Evolutionary conservation across 192 early-diverging fungal genomes (phyloP).

Genomic region (Pilaira anomala): DNA sequence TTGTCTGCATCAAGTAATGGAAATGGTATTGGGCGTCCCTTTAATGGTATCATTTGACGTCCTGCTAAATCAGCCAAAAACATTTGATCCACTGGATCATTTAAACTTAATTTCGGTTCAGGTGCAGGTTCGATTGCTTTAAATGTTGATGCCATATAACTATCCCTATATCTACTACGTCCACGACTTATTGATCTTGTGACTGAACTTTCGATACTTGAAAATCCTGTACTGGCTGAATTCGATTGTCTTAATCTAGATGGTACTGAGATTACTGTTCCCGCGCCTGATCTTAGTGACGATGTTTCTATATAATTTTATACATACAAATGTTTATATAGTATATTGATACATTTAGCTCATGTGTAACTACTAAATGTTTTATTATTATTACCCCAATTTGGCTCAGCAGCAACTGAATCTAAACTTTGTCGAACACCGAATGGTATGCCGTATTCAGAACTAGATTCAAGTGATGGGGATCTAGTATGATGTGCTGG

Average conservation of each 20-base stretch:
- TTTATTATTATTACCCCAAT: conserved; percentile 10
- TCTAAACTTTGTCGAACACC: conserved; percentile 11
- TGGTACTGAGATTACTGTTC: conserved; percentile 18
- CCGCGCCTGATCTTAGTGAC: neutral
- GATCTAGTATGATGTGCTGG: neutral
- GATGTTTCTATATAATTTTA: neutral
- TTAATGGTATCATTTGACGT: conserved; percentile 51
- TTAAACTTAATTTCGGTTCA: conserved; percentile 11
- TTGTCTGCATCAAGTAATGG: conserved; percentile 32
- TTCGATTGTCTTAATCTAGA: neutral
- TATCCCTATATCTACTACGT: conserved; percentile 28
- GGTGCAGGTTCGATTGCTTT: conserved; percentile 35
- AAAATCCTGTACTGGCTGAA: neutral
- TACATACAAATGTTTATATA: too few relatives aligned
- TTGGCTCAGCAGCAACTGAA: neutral
- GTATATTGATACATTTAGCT: too few relatives aligned
- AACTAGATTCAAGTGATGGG: neutral
- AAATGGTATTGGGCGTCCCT: conserved; percentile 45
- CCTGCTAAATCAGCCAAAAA: conserved; percentile 42
- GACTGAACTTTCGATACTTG: neutral
- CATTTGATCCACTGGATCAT: conserved; percentile 21
- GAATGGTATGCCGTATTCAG: neutral
- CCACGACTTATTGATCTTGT: neutral
- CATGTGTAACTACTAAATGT: neutral
- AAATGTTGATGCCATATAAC: conserved; percentile 31